These are phyloP conservation scores for Stagonosporopsis tanaceti DNA, from an alignment of 2,329 filamentous ascomycete genomes.

Conservation along the genomic window DNA sequence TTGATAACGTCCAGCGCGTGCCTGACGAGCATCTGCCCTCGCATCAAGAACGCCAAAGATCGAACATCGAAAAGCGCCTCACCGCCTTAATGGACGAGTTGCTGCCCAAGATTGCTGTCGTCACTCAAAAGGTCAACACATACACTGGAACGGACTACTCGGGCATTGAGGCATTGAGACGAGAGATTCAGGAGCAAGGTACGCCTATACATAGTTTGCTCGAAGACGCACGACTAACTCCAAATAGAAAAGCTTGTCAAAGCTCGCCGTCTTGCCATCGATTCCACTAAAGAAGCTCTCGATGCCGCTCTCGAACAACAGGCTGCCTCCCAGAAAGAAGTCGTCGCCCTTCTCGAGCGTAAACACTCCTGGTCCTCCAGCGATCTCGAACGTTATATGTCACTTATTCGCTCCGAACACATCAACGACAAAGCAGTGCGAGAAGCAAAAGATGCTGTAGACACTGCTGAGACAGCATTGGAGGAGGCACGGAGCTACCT, in stretches of 20 bases:
- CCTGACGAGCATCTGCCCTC: constrained; percentile 60
- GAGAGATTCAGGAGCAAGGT: constrained; percentile 75
- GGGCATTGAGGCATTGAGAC: constrained; percentile 85
- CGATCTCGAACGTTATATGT: constrained; percentile 94
- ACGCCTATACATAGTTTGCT: constrained; percentile 20
- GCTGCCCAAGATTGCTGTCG: constrained; percentile 83
- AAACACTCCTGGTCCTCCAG: constrained; percentile 89
- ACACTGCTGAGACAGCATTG: constrained; percentile 78
- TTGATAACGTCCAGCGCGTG: constrained; percentile 43
- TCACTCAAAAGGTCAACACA: constrained; percentile 88
- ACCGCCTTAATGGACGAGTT: constrained; percentile 85
- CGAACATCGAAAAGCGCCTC: constrained; percentile 67
- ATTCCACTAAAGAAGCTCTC: constrained; percentile 76
- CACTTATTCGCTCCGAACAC: constrained; percentile 90
- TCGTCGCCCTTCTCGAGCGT: constrained; percentile 89
- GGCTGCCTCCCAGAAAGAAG: constrained; percentile 90
- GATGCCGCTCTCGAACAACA: constrained; percentile 84
- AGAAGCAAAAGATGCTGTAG: constrained; percentile 74
- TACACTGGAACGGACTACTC: constrained; percentile 88
- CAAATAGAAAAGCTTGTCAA: constrained; percentile 65
- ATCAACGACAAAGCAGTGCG: constrained; percentile 86
- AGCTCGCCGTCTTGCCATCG: constrained; percentile 68
- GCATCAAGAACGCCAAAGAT: constrained; percentile 61
- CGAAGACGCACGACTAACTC: constrained; percentile 15
- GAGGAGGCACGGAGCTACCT: constrained; percentile 79